Base-by-base conservation (phyloP, 345 rosid species). In the Bruguiera sexangula region DNA sequence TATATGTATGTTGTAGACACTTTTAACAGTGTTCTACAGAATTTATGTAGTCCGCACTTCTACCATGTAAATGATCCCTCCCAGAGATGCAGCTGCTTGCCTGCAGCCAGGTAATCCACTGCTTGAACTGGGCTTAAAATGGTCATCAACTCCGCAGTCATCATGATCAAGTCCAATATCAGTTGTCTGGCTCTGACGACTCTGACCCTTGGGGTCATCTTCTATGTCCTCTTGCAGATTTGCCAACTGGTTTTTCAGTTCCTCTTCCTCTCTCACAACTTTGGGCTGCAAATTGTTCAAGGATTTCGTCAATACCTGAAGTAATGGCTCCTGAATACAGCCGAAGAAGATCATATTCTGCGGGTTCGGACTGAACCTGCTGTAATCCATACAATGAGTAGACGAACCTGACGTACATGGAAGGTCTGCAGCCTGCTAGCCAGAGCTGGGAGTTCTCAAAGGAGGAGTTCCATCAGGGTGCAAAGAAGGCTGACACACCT, bases 351-450 rank as follows among this genome's bases (percentile, higher is more conserved):
- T 36, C 39, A 65, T 73, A 66, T 18, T 66, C 67, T 48, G 51
- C 21, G n/a, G 71, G 55, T 9, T 69, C 62, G 27, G 80, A 36
- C 36, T 87, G 82, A 0, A 73, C 31, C 0, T 79, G 48, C 4
- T 5, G 39, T 6, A 79, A 68, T 29, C 85, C 80, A 8, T 73
- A 71, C 0, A 70, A 66, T 19, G 73, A 72, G 34, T 81, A 83
- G 0, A 81, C n/a, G 22, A 85, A 69, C 37, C 86, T 70, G 46
- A 85, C 32, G 68, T 50, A 80, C 19, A 73, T 73, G 2, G 89
- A 71, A 34, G 89, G 88, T 32, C 86, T 69, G 72, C 85, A 87
- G 0, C 86, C 88, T 5, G 74, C 85, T 22, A 83, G 59, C 83
- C 88, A 81, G 27, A 81, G 60, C 22, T 79, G 56, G 46, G 85